Evolutionary conservation across 2,329 filamentous ascomycete genomes (phyloP).

Genomic region (Aspergillus sp.): DNA sequence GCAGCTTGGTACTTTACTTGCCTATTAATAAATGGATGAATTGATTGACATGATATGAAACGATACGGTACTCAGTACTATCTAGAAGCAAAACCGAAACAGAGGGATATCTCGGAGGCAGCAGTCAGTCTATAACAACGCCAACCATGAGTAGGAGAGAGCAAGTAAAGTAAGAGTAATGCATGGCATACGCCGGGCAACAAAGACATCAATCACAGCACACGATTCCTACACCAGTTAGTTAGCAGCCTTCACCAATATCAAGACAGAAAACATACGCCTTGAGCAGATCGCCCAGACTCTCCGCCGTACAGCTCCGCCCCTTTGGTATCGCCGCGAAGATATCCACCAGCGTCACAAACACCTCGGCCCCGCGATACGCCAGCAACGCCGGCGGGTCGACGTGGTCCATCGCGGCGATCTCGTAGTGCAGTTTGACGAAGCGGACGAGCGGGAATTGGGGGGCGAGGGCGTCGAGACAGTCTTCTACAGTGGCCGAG

Average conservation of each 20-base stretch:
- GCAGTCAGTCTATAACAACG: no score
- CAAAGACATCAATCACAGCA: conserved; percentile 1
- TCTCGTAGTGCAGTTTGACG: conserved; percentile 80
- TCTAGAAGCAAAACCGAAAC: no score
- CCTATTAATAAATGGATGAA: no score
- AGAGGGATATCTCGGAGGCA: no score
- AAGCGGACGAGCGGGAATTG: conserved; percentile 67
- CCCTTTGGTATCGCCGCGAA: conserved; percentile 70
- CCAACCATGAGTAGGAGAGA: no score
- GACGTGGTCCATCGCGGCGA: conserved; percentile 88
- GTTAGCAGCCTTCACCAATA: neutral
- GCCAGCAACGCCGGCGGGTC: conserved; percentile 80
- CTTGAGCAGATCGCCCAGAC: conserved; percentile 49
- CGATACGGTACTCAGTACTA: no score
- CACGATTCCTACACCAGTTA: neutral
- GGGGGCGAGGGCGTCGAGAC: conserved; percentile 63
- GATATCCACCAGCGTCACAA: conserved; percentile 80
- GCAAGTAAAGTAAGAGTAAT: no score
- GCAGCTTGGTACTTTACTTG: no score
- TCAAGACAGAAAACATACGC: conserved; percentile 33
- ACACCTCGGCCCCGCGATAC: conserved; percentile 82
- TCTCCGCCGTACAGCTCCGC: conserved; percentile 41
- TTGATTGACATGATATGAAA: no score
- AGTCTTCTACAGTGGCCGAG: conserved; percentile 68
- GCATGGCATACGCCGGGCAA: no score